Conservation (phyloP, 345 rosid species). For the Lumnitzera racemosa region DNA sequence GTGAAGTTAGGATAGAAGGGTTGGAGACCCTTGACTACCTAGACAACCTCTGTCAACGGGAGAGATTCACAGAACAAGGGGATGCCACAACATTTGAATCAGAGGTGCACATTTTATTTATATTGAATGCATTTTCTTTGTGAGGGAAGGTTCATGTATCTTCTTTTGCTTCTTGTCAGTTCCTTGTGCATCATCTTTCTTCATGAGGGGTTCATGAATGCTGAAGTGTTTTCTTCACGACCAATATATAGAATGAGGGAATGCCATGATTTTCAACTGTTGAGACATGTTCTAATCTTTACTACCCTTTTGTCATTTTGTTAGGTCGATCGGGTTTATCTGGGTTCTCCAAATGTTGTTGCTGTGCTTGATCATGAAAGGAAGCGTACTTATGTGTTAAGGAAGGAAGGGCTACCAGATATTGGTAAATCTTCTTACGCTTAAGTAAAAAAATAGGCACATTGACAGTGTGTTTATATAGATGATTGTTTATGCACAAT, state of each 20-base stretch:
- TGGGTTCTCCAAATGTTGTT: constrained; percentile 45
- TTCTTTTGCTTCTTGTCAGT: neutral
- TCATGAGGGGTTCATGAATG: too few species aligned
- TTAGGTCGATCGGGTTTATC: constrained; percentile 81
- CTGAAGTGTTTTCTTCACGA: constrained; percentile 10
- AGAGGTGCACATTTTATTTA: constrained; percentile 42
- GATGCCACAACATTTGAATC: constrained; percentile 82
- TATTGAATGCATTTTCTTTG: neutral
- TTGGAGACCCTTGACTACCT: constrained; percentile 91
- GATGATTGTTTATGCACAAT: too few species aligned
- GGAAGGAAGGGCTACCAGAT: constrained; percentile 76
- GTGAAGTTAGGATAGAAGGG: constrained; percentile 93
- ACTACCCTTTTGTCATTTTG: constrained; percentile 1
- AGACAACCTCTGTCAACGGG: constrained; percentile 63
- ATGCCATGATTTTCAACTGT: constrained; percentile 73
- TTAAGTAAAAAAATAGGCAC: neutral
- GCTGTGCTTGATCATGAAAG: constrained; percentile 75
- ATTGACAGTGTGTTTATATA: too few species aligned
- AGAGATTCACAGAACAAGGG: constrained; percentile 92
- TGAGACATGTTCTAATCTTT: constrained; percentile 38
- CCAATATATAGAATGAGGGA: constrained; percentile 88
- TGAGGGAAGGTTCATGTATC: neutral
- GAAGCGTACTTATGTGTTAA: constrained; percentile 59
- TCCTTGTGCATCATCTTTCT: neutral
- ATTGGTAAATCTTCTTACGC: constrained; percentile 18